Percentiles rank a stretch among this genome's conserved stretches.
Conservation (phyloP, 352 stramenopile species). For the Phytophthora podocarpi region DNA sequence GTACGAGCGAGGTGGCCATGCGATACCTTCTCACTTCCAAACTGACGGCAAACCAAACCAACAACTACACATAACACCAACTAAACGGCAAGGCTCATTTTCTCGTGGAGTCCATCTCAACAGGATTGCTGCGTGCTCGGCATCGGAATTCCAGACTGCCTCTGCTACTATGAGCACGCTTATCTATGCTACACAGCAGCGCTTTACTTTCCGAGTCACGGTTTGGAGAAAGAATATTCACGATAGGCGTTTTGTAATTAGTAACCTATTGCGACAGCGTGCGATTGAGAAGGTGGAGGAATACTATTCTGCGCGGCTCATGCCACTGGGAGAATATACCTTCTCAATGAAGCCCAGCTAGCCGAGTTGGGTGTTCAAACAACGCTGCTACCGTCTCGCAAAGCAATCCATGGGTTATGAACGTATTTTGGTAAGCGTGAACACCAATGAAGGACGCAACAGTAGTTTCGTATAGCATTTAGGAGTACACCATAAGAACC, state of each 20-base stretch:
- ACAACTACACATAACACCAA: too few species aligned
- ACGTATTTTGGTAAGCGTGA: too few species aligned
- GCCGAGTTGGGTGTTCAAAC: neutral
- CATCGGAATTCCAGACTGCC: neutral
- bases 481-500: too few species aligned
- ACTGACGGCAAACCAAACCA: too few species aligned
- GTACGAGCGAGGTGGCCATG: too few species aligned
- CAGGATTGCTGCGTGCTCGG: neutral
- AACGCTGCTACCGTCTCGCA: too few species aligned
- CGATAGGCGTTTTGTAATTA: neutral
- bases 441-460: too few species aligned
- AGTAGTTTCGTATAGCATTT: too few species aligned
- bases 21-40: too few species aligned
- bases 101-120: neutral
- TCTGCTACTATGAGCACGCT: neutral
- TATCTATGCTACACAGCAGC: neutral
- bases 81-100: too few species aligned
- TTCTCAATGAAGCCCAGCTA: neutral
- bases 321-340: conserved; percentile 1
- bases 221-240: neutral
- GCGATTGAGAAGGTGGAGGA: neutral
- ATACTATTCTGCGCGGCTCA: neutral
- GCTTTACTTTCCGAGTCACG: neutral
- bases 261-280: neutral
- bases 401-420: too few species aligned